phyloP scores from a whole-genome alignment of 257 asterid genomes.

The Salvia splendens region DNA sequence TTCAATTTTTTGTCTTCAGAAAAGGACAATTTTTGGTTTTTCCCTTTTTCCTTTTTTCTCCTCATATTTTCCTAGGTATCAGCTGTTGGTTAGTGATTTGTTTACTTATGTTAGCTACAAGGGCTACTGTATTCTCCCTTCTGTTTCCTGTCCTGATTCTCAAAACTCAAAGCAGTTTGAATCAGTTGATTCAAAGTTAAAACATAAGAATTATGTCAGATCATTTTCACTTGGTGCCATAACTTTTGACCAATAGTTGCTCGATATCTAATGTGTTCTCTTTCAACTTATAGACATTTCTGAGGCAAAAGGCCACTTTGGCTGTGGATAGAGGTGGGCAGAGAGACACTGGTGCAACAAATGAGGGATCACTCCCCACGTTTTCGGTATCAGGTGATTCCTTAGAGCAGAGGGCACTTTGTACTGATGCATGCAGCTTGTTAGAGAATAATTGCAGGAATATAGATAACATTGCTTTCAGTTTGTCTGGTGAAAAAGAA shows the following conservation, averaged over 20 bases:
- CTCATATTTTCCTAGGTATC: conserved; percentile 17
- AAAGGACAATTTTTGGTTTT: background rate
- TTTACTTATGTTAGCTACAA: background rate
- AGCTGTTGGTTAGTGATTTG: conserved; percentile 4
- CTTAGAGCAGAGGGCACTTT: conserved; percentile 33
- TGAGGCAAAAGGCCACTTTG: conserved; percentile 82
- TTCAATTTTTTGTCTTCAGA: background rate
- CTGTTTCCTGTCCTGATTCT: too few relatives aligned
- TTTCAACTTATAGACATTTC: conserved; percentile 60
- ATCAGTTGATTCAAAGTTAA: too few relatives aligned
- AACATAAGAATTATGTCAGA: background rate
- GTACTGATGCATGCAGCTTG: conserved; percentile 34
- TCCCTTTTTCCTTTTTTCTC: background rate
- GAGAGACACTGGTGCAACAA: conserved; percentile 42
- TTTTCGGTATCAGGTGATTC: conserved; percentile 35
- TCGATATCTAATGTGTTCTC: conserved; percentile 18
- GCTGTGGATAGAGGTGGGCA: conserved; percentile 53
- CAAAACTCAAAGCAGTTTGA: background rate
- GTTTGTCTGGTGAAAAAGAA: conserved; percentile 42
- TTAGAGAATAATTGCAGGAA: conserved; percentile 33
- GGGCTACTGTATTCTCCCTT: too few relatives aligned
- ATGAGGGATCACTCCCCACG: conserved; percentile 34
- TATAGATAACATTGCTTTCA: conserved; percentile 27
- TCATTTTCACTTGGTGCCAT: background rate
- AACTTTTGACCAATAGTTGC: background rate